Evolutionary conservation across 352 stramenopile genomes (phyloP), one percentile per base, ranked within the genome.

Genomic region (Phytopythium boreale): DNA sequence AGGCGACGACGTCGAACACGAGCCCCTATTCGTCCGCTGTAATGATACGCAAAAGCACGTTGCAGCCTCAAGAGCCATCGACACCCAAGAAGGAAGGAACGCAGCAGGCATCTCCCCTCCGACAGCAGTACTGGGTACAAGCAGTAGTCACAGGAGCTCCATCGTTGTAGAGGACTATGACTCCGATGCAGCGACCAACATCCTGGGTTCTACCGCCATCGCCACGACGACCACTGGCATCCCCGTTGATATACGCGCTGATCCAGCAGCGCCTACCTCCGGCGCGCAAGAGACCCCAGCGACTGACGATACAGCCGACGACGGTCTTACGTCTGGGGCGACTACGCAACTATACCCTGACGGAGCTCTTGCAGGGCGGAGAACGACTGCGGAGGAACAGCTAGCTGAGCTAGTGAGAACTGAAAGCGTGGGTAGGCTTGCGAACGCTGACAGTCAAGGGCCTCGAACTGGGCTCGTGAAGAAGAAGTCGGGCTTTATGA

Each of bases 401-500:
- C 3, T 50, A 2, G 11, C 7, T 50, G 43, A 50, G 7, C 10
- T 6, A 50, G 20, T 50, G 46, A 19, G 22, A 31, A 2, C 1
- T 24, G 36, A 50, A 49, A 37, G 17, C 19, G 15, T 22, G 0
- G 4, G 39, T 37, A 12, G 15, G 15, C 14, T 37, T 34, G 17
- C 34, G 2, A 19, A 22, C 8, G 7, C 2, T 1, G 49, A n/a
- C 19, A 36, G 4, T 12, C 49, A 36, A 36, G 4, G 1, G 24
- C 15, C 17, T 27, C 24, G 4, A 31, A 20, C 5, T 19, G 22
- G 11, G n/a, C 39, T 62, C 15, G 17, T 22, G 5, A 52, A 27
- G 24, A 59, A 22, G 17, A 72, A 63, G n/a, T 57, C 44, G 4
- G 49, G 62, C 12, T 67, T 72, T 17, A 55, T 69, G 17, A 69